Conservation (phyloP, 1,284 basidiomycete species). For the Fomitopsis palustris region DNA sequence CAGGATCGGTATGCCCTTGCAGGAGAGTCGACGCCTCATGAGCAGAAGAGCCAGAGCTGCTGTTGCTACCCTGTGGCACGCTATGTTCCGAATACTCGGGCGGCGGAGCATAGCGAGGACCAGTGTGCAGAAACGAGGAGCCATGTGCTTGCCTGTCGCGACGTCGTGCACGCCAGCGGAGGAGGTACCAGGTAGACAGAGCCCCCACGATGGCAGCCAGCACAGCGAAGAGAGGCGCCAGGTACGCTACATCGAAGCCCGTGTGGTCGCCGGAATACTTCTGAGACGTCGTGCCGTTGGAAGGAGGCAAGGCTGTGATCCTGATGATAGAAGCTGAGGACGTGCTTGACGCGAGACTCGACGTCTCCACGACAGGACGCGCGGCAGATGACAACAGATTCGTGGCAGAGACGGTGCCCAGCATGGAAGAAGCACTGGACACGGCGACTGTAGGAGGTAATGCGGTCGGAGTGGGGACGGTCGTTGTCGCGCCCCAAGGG, state of each 20-base stretch:
- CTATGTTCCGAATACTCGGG: conserved; percentile 6
- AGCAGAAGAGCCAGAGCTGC: not conserved
- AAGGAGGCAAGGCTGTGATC: conserved; percentile 41
- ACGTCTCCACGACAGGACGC: not conserved
- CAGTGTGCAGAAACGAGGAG: conserved; percentile 26
- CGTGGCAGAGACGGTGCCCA: conserved; percentile 1
- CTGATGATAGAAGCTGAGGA: conserved; percentile 16
- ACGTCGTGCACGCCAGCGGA: conserved; percentile 20
- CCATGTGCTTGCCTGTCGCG: conserved; percentile 7
- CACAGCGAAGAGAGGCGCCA: conserved; percentile 37
- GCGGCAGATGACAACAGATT: not conserved
- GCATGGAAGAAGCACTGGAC: not conserved
- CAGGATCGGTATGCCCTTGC: not conserved
- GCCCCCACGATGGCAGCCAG: conserved; percentile 35
- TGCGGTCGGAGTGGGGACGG: not conserved
- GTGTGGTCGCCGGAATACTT: conserved; percentile 15
- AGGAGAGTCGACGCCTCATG: not conserved
- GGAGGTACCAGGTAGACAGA: conserved; percentile 21
- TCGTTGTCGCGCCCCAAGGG: conserved; percentile 11
- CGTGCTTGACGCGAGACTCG: not conserved
- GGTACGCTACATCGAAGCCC: conserved; percentile 33
- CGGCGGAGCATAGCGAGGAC: conserved; percentile 36
- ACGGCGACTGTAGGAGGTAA: not conserved
- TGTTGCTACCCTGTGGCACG: not conserved
- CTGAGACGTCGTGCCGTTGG: conserved; percentile 22